Evolutionary conservation across 495 filamentous ascomycete species (phyloP).

Genomic region (Thozetella sp.): DNA sequence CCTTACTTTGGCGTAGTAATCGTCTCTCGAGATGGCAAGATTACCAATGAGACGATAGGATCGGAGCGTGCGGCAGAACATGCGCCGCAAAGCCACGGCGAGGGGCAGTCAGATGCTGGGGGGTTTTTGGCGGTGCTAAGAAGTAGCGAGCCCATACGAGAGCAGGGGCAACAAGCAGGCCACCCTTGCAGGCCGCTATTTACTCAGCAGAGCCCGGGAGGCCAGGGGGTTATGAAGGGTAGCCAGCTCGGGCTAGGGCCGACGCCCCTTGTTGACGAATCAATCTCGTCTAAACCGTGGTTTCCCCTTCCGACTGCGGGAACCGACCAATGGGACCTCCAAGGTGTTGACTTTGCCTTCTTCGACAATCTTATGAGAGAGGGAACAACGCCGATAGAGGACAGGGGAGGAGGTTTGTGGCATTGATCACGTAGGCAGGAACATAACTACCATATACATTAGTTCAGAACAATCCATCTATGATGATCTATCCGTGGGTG

Average conservation of each 20-base stretch:
- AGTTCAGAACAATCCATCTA: no score
- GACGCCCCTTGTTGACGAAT: background rate
- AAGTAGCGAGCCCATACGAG: background rate
- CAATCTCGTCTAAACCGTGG: background rate
- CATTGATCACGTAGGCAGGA: background rate
- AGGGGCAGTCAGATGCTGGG: background rate
- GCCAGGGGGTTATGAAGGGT: background rate
- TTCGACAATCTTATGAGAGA: constrained; percentile 31
- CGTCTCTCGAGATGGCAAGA: constrained; percentile 10
- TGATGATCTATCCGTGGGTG: no score
- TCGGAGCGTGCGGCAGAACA: background rate
- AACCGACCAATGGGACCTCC: constrained; percentile 33
- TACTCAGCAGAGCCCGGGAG: background rate
- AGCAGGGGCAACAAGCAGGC: background rate
- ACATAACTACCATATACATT: background rate
- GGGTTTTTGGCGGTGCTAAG: background rate
- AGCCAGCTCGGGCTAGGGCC: background rate
- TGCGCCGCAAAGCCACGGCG: background rate
- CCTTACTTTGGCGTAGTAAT: constrained; percentile 33
- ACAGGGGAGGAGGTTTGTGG: background rate
- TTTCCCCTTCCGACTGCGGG: constrained; percentile 18
- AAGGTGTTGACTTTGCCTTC: constrained; percentile 39
- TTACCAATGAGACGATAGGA: background rate
- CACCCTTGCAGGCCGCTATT: background rate
- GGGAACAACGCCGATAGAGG: background rate